These are phyloP conservation scores for Microdochium paspali DNA, from an alignment of 2,329 filamentous ascomycete species.

Conservation along the genomic window DNA sequence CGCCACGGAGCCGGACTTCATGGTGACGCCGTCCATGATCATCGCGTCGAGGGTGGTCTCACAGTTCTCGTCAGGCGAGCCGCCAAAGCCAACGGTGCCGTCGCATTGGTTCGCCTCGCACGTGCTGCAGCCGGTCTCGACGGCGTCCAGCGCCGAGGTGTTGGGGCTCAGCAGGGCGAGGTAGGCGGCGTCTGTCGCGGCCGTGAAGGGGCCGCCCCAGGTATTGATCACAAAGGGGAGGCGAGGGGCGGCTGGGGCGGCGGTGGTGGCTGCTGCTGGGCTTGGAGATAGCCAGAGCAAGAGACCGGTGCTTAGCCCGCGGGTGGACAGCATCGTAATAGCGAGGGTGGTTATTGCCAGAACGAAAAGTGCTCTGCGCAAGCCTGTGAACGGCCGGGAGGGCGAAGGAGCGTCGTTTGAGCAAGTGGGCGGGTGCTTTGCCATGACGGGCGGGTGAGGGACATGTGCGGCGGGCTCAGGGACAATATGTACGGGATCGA, in stretches of 20 bases:
- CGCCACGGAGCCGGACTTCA: constrained; percentile 44
- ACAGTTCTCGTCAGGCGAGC: constrained; percentile 44
- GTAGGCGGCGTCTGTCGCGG: constrained; percentile 42
- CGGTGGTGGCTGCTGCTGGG: background rate
- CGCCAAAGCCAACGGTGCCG: constrained; percentile 43
- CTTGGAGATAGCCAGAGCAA: background rate
- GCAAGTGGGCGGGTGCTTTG: background rate
- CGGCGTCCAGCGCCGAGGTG: constrained; percentile 36
- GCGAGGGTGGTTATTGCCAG: background rate
- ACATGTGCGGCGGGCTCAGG: too few relatives aligned
- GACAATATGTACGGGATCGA: too few relatives aligned
- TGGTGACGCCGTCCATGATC: constrained; percentile 45
- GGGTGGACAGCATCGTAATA: background rate
- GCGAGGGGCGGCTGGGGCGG: constrained; percentile 22
- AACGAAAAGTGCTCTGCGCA: background rate
- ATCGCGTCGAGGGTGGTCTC: constrained; percentile 51
- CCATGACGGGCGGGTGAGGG: background rate
- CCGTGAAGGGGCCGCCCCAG: constrained; percentile 42
- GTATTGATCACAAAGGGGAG: constrained; percentile 44
- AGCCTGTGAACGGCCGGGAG: background rate
- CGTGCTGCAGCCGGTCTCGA: constrained; percentile 38
- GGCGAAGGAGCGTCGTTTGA: background rate
- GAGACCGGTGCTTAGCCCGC: background rate
- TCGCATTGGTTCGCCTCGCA: constrained; percentile 45
- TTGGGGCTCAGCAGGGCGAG: constrained; percentile 18